These are phyloP conservation scores for Nicotiana sylvestris DNA, from an alignment of 257 asterid genomes.

Conservation along the genomic window DNA sequence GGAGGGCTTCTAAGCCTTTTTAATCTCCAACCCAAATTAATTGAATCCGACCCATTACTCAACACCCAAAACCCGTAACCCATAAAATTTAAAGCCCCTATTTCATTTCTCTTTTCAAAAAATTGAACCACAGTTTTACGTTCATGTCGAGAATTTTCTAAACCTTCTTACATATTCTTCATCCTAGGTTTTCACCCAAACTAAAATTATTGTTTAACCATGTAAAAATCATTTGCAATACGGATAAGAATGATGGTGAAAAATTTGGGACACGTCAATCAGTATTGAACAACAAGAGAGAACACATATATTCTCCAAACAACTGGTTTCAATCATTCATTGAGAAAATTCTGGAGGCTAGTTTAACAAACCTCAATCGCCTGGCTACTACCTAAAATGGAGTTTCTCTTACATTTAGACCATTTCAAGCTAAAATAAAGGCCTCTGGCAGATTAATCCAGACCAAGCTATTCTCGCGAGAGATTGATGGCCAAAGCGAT, in stretches of 20 bases:
- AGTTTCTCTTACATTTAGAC: neutral
- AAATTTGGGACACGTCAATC: neutral
- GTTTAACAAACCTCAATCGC: neutral
- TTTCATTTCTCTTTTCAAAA: too few species aligned
- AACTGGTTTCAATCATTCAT: neutral
- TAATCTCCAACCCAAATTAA: too few species aligned
- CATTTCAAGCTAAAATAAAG: neutral
- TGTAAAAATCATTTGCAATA: neutral
- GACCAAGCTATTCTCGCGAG: neutral
- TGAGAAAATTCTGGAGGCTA: neutral
- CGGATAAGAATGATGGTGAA: neutral
- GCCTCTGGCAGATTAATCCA: slow-evolving; percentile 6
- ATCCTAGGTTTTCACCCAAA: neutral
- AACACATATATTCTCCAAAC: neutral
- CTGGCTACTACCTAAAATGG: neutral
- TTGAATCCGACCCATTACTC: too few species aligned
- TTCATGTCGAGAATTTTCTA: neutral
- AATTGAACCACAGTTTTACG: neutral
- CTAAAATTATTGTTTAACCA: neutral
- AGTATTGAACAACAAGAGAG: neutral
- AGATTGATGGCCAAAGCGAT: neutral
- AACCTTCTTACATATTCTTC: neutral
- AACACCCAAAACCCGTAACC: too few species aligned
- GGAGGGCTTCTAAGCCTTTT: too few species aligned
- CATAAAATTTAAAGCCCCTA: too few species aligned